Conservation (phyloP, 371 early-diverging fungal species). For the Mucor racemosus region DNA sequence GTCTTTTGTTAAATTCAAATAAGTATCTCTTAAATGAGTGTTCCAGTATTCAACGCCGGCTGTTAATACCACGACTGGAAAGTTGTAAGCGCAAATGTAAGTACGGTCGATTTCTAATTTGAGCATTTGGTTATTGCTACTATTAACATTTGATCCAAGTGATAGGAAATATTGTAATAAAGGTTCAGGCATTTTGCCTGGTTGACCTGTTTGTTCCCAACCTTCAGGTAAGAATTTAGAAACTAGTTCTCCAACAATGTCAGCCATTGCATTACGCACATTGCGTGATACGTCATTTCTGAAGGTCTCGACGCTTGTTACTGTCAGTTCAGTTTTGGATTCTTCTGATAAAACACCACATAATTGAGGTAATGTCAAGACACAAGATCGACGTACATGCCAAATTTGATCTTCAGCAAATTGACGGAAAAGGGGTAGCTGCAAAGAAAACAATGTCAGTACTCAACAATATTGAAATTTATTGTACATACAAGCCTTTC, state of each 20-base stretch:
- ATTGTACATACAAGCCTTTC: conserved; percentile 45
- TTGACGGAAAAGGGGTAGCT: conserved; percentile 55
- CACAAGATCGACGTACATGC: conserved; percentile 66
- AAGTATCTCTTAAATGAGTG: conserved; percentile 55
- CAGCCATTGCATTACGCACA: conserved; percentile 63
- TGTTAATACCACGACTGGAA: conserved; percentile 65
- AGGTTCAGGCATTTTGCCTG: conserved; percentile 48
- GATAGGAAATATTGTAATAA: conserved; percentile 52
- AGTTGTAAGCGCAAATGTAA: conserved; percentile 65
- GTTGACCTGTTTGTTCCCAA: conserved; percentile 49
- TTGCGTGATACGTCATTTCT: conserved; percentile 62
- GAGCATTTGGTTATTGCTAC: conserved; percentile 36
- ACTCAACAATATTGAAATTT: background rate
- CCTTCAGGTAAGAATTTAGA: conserved; percentile 55
- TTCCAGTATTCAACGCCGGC: conserved; percentile 64
- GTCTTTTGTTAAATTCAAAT: conserved; percentile 55
- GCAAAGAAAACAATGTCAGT: background rate
- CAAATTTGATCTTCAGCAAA: conserved; percentile 64
- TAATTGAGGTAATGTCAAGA: conserved; percentile 53
- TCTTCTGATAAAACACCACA: conserved; percentile 54
- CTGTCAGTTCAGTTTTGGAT: conserved; percentile 40
- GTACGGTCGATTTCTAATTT: conserved; percentile 62
- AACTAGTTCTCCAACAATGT: conserved; percentile 64
- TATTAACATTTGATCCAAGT: conserved; percentile 37
- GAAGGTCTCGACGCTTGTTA: conserved; percentile 54